Evolutionary conservation across 352 stramenopile species (phyloP).

Genomic region (Elongisporangium undulatum): DNA sequence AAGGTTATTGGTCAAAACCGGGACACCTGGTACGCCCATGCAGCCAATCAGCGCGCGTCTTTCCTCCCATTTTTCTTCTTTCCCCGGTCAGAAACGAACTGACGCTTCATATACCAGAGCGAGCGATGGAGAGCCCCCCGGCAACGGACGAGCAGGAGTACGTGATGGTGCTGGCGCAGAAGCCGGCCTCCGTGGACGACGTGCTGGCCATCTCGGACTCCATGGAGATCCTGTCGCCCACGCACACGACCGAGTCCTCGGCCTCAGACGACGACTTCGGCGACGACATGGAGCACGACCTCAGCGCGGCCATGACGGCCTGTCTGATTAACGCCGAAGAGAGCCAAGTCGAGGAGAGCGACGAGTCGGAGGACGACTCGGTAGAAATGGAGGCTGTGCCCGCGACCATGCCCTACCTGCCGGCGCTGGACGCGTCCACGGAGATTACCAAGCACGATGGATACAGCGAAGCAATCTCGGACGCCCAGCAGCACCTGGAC

Average conservation of each 20-base stretch:
- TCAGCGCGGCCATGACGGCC: conserved; percentile 9
- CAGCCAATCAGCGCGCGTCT: neutral
- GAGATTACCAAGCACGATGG: conserved; percentile 83
- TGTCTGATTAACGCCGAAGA: conserved; percentile 12
- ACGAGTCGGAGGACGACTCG: conserved; percentile 30
- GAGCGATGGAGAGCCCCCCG: neutral
- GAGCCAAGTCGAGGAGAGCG: neutral
- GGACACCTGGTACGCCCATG: neutral
- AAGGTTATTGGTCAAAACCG: neutral
- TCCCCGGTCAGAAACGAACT: neutral
- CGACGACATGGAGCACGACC: conserved; percentile 3
- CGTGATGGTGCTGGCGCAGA: conserved; percentile 58
- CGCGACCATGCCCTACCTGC: conserved; percentile 59
- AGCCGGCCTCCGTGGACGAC: conserved; percentile 10
- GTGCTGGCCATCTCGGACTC: conserved; percentile 20
- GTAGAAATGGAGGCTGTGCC: conserved; percentile 48
- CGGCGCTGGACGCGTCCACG: conserved; percentile 75
- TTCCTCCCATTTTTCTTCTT: neutral
- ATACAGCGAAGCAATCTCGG: conserved; percentile 72
- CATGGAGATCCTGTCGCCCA: conserved; percentile 22
- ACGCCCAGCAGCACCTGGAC: conserved; percentile 68
- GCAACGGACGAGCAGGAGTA: conserved; percentile 63
- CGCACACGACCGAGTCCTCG: conserved; percentile 15
- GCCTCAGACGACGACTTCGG: conserved; percentile 15
- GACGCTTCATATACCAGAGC: neutral